Evolutionary conservation across 495 filamentous ascomycete genomes (phyloP).

Genomic region (Astrocystis sublimbata): DNA sequence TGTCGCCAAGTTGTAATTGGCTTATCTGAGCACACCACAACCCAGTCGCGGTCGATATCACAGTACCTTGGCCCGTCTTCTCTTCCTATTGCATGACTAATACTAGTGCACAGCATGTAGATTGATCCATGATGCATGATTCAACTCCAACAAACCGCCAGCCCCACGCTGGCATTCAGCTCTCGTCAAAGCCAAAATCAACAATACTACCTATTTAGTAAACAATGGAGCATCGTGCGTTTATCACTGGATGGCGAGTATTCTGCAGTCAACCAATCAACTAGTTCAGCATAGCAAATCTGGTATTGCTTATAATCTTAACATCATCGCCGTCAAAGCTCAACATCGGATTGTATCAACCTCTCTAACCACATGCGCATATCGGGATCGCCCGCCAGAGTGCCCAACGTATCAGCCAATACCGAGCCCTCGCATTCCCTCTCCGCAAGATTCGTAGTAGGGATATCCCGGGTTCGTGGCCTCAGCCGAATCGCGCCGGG

Average conservation of each 20-base stretch:
- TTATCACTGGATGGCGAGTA: no score
- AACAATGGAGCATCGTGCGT: no score
- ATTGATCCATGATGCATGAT: no score
- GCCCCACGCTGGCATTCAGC: no score
- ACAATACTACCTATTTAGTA: no score
- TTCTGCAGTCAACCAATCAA: no score
- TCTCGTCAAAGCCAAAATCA: no score
- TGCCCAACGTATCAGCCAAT: slow-evolving; percentile 24
- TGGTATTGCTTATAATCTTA: no score
- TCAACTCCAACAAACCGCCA: no score
- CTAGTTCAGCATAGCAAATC: no score
- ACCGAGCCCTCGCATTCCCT: slow-evolving; percentile 27
- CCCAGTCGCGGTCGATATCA: background rate
- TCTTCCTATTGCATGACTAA: no score
- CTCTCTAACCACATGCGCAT: slow-evolving; percentile 17
- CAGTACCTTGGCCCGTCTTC: background rate
- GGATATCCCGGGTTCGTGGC: background rate
- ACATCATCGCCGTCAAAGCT: background rate
- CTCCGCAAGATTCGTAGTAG: slow-evolving; percentile 1
- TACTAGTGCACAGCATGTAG: no score
- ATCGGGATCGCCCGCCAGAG: slow-evolving; percentile 8
- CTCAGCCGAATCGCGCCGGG: slow-evolving; percentile 14
- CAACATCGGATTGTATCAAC: slow-evolving; percentile 1
- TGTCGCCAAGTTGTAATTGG: background rate
- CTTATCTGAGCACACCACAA: background rate